Conservation (phyloP, 176 grass and related monocot genomes). For the Juncus effusus region DNA sequence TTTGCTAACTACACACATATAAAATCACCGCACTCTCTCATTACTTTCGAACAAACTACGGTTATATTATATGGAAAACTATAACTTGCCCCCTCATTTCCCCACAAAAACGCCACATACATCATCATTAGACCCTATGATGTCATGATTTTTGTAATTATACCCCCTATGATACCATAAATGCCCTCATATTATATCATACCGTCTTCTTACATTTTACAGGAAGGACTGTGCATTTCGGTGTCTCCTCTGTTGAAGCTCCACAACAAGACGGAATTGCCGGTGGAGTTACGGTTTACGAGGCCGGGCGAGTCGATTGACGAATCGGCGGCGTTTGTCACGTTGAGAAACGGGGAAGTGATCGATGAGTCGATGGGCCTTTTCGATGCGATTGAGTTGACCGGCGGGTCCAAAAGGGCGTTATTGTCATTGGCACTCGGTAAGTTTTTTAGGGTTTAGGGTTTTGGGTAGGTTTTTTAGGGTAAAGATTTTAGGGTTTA, state of each 20-base stretch:
- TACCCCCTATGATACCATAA: too few relatives aligned
- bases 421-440: conserved; percentile 84
- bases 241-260: conserved; percentile 71
- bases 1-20: too few relatives aligned
- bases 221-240: conserved; percentile 67
- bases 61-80: too few relatives aligned
- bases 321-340: conserved; percentile 50
- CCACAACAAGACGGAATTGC: conserved; percentile 71
- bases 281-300: conserved; percentile 62
- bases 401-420: conserved; percentile 67
- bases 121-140: too few relatives aligned
- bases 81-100: too few relatives aligned
- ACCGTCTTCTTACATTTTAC: conserved; percentile 18
- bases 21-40: too few relatives aligned
- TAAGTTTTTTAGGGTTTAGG: conserved; percentile 21
- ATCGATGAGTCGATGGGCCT: conserved; percentile 70
- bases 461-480: too few relatives aligned
- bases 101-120: too few relatives aligned
- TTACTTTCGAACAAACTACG: too few relatives aligned
- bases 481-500: too few relatives aligned
- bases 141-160: too few relatives aligned
- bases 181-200: too few relatives aligned
- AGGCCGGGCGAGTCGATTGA: conserved; percentile 47
- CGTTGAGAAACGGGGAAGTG: conserved; percentile 58
- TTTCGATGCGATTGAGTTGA: conserved; percentile 64